Percentiles rank a stretch among this genome's conserved stretches.
Conservation (phyloP, 2,329 filamentous ascomycete genomes). For the Clonostachys sp. region DNA sequence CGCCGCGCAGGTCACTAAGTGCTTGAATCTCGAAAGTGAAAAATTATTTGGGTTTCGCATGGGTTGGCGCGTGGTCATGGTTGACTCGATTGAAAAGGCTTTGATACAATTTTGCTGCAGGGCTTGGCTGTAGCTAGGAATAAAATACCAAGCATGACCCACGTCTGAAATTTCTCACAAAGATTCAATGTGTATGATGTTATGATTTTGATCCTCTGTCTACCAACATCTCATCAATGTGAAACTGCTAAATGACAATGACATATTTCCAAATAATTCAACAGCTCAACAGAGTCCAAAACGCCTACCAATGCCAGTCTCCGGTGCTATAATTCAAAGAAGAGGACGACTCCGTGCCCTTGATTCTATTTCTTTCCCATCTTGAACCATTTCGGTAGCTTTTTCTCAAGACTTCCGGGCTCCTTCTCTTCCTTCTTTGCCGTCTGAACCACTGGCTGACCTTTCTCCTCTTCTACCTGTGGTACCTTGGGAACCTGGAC, state of each 20-base stretch:
- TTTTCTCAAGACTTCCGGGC: slow-evolving; percentile 33
- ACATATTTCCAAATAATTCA: no score
- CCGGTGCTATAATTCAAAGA: no score
- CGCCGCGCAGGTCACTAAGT: slow-evolving; percentile 62
- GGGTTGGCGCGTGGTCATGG: slow-evolving; percentile 27
- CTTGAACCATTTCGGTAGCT: slow-evolving; percentile 68
- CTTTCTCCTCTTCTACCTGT: slow-evolving; percentile 31
- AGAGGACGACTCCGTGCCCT: slow-evolving; percentile 1
- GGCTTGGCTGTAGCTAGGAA: slow-evolving; percentile 20
- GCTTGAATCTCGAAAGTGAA: slow-evolving; percentile 1
- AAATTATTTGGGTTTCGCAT: slow-evolving; percentile 18
- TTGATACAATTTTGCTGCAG: slow-evolving; percentile 19
- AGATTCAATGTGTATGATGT: no score
- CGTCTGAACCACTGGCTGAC: slow-evolving; percentile 13
- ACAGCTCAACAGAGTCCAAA: no score
- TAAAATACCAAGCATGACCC: slow-evolving; percentile 23
- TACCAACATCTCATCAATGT: no score
- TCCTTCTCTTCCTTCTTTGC: slow-evolving; percentile 24
- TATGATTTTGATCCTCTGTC: no score
- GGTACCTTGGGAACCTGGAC: slow-evolving; percentile 59
- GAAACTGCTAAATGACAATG: no score
- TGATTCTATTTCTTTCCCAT: slow-evolving; percentile 61
- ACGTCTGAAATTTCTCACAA: not conserved
- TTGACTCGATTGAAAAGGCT: slow-evolving; percentile 15
- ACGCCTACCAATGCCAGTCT: no score